These are phyloP conservation scores for Agastache rugosa DNA, from an alignment of 257 asterid genomes.

Conservation along the genomic window DNA sequence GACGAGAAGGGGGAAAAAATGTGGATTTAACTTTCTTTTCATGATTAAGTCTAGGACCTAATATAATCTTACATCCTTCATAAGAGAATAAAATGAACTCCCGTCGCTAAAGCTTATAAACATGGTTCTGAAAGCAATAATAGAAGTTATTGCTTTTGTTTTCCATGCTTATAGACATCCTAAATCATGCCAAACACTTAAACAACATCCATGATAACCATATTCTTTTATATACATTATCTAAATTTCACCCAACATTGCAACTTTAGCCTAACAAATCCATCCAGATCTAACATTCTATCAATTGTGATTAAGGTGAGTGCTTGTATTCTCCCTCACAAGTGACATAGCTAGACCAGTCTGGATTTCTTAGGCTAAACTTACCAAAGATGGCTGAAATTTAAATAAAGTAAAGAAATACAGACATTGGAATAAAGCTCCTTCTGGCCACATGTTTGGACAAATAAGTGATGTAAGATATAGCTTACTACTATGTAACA, in stretches of 20 bases:
- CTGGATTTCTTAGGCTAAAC: slow-evolving; percentile 37
- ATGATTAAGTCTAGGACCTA: neutral
- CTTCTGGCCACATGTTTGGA: neutral
- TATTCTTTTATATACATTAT: slow-evolving; percentile 3
- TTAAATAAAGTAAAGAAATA: slow-evolving; percentile 27
- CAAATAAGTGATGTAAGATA: neutral
- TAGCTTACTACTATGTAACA: neutral
- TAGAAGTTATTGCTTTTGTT: neutral
- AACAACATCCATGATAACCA: neutral
- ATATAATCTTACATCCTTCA: neutral
- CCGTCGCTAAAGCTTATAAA: neutral
- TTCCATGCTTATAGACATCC: slow-evolving; percentile 11
- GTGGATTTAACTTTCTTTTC: neutral
- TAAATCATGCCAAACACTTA: neutral
- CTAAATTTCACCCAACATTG: slow-evolving; percentile 26
- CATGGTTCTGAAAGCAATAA: slow-evolving; percentile 16
- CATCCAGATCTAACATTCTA: slow-evolving; percentile 19
- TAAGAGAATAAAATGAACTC: neutral
- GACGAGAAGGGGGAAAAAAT: neutral
- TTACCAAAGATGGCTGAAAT: slow-evolving; percentile 9
- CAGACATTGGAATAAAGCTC: slow-evolving; percentile 1
- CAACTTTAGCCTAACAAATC: slow-evolving; percentile 31
- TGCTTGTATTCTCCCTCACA: slow-evolving; percentile 15
- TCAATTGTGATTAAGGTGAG: slow-evolving; percentile 11
- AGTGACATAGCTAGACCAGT: slow-evolving; percentile 10